These are phyloP conservation scores for Fusarium sp. DNA, from an alignment of 2,329 filamentous ascomycete genomes.

Conservation along the genomic window DNA sequence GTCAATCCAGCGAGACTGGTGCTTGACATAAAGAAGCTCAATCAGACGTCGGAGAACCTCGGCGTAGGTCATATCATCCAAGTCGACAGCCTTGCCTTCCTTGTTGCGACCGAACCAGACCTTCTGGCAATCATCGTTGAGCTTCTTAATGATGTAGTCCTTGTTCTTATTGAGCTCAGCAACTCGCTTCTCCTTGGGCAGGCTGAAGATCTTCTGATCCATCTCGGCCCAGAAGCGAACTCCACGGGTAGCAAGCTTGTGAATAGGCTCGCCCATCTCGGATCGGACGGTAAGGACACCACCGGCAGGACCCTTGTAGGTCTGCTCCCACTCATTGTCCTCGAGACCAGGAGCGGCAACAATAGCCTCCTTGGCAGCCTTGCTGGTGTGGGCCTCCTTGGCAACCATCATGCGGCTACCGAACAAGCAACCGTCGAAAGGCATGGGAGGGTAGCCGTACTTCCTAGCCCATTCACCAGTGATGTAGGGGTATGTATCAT, in stretches of 20 bases:
- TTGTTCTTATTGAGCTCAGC: constrained; percentile 90
- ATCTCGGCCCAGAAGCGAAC: constrained; percentile 98
- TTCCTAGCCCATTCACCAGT: constrained; percentile 90
- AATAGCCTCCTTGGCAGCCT: constrained; percentile 90
- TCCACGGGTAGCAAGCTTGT: constrained; percentile 97
- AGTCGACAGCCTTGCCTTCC: constrained; percentile 83
- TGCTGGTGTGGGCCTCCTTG: constrained; percentile 91
- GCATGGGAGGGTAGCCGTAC: constrained; percentile 92
- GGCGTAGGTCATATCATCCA: constrained; percentile 96
- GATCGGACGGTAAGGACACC: constrained; percentile 97
- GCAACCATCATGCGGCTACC: constrained; percentile 96
- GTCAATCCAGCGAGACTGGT: constrained; percentile 93
- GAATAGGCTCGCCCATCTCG: constrained; percentile 99
- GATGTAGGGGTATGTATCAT: constrained; percentile 93
- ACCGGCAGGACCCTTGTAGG: constrained; percentile 90
- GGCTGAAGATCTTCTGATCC: constrained; percentile 97
- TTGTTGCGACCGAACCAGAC: constrained; percentile 95
- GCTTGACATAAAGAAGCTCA: constrained; percentile 91
- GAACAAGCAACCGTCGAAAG: constrained; percentile 92
- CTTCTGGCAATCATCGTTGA: constrained; percentile 97
- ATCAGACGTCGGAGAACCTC: constrained; percentile 91
- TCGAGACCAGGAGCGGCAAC: constrained; percentile 87
- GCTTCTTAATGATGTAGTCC: constrained; percentile 93
- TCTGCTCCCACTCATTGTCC: constrained; percentile 90
- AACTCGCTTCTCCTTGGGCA: constrained; percentile 95